Evolutionary conservation across 805 yeast genomes (phyloP).

Genomic region (Suhomyces vadensis): DNA sequence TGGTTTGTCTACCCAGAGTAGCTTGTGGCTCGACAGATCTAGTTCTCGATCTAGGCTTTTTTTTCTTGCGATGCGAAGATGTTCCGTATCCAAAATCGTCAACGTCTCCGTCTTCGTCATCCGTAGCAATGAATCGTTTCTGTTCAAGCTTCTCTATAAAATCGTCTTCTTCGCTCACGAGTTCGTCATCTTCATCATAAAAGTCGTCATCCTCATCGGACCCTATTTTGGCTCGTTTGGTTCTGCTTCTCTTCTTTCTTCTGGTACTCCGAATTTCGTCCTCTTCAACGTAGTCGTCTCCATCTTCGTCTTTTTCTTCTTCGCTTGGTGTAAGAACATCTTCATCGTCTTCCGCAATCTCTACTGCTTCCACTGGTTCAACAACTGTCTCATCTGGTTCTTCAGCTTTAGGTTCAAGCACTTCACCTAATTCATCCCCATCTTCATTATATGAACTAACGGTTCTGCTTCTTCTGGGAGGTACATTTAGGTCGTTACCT

Average conservation of each 20-base stretch:
- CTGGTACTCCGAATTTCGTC: constrained; percentile 14
- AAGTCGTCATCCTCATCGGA: constrained; percentile 16
- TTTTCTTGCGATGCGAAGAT: constrained; percentile 12
- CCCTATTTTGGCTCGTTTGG: constrained; percentile 9
- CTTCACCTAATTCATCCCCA: constrained; percentile 15
- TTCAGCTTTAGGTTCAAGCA: background rate
- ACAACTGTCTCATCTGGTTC: constrained; percentile 8
- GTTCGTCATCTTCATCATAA: constrained; percentile 15
- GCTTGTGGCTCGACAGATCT: constrained; percentile 23
- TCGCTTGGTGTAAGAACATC: constrained; percentile 8
- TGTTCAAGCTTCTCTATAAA: constrained; percentile 33
- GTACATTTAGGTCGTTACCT: constrained; percentile 11
- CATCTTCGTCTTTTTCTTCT: constrained; percentile 14
- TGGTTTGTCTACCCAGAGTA: constrained; percentile 18
- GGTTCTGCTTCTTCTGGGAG: constrained; percentile 17
- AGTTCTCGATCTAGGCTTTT: constrained; percentile 24
- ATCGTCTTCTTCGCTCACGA: constrained; percentile 20
- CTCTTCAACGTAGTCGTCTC: constrained; percentile 18
- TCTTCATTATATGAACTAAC: constrained; percentile 20
- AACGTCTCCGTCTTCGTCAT: constrained; percentile 32
- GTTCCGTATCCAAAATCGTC: constrained; percentile 15
- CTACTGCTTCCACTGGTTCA: constrained; percentile 5
- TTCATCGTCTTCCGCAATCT: constrained; percentile 7
- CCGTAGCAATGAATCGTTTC: constrained; percentile 38
- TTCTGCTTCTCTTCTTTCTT: constrained; percentile 10